These are phyloP conservation scores for Ceratocystis smalleyi DNA, from an alignment of 2,329 filamentous ascomycete genomes.

Conservation along the genomic window DNA sequence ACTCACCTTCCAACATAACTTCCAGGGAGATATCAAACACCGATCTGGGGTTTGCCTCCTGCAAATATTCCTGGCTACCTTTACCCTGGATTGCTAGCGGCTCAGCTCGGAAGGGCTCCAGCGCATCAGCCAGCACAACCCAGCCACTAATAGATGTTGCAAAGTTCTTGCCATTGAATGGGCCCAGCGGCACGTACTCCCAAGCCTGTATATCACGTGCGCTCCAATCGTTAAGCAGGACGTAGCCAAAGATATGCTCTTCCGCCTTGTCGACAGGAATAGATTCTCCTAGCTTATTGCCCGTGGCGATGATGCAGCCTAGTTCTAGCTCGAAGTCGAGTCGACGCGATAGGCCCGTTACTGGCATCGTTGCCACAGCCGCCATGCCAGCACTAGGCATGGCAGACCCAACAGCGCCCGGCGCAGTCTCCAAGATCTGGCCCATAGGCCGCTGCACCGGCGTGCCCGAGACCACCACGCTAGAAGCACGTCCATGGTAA, in stretches of 20 bases:
- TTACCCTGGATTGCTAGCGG: conserved; percentile 16
- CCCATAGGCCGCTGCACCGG: conserved; percentile 50
- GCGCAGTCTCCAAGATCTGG: conserved; percentile 36
- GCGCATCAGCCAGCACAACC: conserved; percentile 40
- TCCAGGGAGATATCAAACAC: conserved; percentile 17
- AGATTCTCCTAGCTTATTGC: conserved; percentile 44
- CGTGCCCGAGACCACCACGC: conserved; percentile 55
- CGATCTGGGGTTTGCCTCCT: conserved; percentile 11
- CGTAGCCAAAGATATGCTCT: conserved; percentile 53
- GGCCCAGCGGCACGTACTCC: conserved; percentile 42
- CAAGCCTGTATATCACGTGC: conserved; percentile 40
- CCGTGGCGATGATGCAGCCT: conserved; percentile 49
- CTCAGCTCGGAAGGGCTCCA: conserved; percentile 22
- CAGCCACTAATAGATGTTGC: conserved; percentile 41
- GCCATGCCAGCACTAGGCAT: not conserved
- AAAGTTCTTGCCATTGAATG: conserved; percentile 43
- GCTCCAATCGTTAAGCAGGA: conserved; percentile 44
- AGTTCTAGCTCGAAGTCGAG: conserved; percentile 60
- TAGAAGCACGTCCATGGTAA: conserved; percentile 58
- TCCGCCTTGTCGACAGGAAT: conserved; percentile 47
- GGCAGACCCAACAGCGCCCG: not conserved
- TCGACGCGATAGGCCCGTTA: conserved; percentile 7
- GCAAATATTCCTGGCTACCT: conserved; percentile 18
- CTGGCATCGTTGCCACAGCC: not conserved
- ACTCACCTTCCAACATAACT: conserved; percentile 17